Evolutionary conservation across 106 monocot species (phyloP).

Genomic region (Xerophyta viscosa): DNA sequence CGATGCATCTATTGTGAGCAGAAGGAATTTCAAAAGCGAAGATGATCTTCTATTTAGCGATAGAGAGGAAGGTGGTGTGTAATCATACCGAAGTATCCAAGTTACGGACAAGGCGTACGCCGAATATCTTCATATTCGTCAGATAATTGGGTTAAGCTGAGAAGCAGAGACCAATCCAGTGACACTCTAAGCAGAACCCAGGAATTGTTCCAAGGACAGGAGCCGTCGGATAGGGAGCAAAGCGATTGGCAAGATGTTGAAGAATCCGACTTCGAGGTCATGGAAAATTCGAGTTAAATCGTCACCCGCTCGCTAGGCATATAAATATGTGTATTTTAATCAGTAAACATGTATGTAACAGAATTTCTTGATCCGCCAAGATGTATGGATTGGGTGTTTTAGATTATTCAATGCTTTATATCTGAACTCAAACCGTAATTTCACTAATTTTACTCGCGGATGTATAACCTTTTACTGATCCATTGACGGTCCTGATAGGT

Average conservation of each 20-base stretch:
- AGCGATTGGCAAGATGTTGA: slow-evolving; percentile 16
- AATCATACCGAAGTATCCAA: slow-evolving; percentile 23
- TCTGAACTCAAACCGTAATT: too few species aligned
- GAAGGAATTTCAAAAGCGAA: slow-evolving; percentile 5
- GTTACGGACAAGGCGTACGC: slow-evolving; percentile 10
- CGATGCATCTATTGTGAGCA: slow-evolving; percentile 7
- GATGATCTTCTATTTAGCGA: slow-evolving; percentile 15
- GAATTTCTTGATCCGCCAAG: too few species aligned
- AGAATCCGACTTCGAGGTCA: slow-evolving; percentile 30
- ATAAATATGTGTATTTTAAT: too few species aligned
- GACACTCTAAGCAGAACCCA: not conserved
- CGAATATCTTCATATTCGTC: slow-evolving; percentile 13
- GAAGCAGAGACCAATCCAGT: slow-evolving; percentile 11
- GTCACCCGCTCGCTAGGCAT: too few species aligned
- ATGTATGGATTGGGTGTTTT: too few species aligned
- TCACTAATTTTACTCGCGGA: too few species aligned
- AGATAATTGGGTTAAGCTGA: slow-evolving; percentile 6
- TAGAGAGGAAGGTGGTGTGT: slow-evolving; percentile 11
- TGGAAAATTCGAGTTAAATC: slow-evolving; percentile 12
- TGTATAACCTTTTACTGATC: too few species aligned
- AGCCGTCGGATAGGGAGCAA: slow-evolving; percentile 2
- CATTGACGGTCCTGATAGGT: too few species aligned
- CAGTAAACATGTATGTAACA: too few species aligned
- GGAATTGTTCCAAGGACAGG: too few species aligned
- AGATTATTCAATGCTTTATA: too few species aligned